These are phyloP conservation scores for Argentina anserina DNA, from an alignment of 306 rosid genomes.

Conservation along the genomic window DNA sequence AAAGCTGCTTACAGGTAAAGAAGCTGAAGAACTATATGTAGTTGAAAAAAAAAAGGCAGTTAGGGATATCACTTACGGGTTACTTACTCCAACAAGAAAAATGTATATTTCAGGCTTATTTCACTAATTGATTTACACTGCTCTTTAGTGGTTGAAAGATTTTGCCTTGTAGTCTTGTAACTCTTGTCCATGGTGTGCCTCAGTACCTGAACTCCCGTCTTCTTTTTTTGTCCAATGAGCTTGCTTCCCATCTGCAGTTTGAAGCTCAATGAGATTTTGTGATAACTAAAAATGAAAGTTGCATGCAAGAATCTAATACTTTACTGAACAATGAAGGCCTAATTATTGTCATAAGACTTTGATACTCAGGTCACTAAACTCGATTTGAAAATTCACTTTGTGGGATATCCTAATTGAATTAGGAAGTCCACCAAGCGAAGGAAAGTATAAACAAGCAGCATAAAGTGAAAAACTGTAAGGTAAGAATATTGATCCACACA, in stretches of 20 bases:
- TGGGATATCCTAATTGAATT: neutral
- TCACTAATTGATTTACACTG: neutral
- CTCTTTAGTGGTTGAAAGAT: neutral
- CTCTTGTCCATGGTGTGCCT: neutral
- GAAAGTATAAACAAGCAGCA: constrained; percentile 51
- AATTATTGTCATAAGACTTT: neutral
- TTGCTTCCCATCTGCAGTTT: neutral
- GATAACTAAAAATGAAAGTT: constrained; percentile 6
- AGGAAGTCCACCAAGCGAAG: constrained; percentile 49
- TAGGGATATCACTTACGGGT: neutral
- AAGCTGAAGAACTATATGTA: constrained; percentile 4
- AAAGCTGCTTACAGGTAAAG: neutral
- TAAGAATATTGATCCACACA: constrained; percentile 26
- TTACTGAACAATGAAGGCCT: neutral
- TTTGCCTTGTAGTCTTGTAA: neutral
- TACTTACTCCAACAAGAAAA: neutral
- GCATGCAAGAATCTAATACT: neutral
- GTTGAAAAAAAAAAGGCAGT: neutral
- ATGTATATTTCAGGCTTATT: neutral
- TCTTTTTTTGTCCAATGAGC: neutral
- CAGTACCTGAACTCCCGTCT: no score
- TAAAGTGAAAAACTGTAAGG: constrained; percentile 37
- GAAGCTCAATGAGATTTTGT: neutral
- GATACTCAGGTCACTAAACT: constrained; percentile 1
- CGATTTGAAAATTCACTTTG: neutral